These are phyloP conservation scores for Juglanconis juglandina DNA, from an alignment of 2,329 filamentous ascomycete genomes.

Conservation along the genomic window DNA sequence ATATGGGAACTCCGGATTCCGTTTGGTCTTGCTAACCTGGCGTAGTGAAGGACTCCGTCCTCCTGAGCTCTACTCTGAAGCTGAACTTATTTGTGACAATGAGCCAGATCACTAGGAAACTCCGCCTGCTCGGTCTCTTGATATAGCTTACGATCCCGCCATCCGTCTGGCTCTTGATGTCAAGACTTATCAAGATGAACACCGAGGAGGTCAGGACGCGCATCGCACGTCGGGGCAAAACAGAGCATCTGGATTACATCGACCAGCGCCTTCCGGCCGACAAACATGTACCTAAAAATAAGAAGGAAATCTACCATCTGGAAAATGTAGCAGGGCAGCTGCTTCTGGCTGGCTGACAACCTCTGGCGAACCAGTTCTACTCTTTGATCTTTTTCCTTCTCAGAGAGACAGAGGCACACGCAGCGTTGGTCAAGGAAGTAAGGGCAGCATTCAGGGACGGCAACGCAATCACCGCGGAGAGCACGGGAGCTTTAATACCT, in stretches of 20 bases:
- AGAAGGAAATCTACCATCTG: constrained; percentile 13
- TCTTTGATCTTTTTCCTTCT: not conserved
- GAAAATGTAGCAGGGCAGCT: constrained; percentile 13
- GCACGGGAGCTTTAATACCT: constrained; percentile 3
- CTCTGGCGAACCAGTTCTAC: not conserved
- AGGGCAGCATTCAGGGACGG: not conserved
- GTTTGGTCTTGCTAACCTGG: not conserved
- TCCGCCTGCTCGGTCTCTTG: constrained; percentile 5
- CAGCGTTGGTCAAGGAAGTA: not conserved
- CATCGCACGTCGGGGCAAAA: constrained; percentile 16
- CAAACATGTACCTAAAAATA: not conserved
- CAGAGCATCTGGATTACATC: constrained; percentile 23
- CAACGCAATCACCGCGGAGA: not conserved
- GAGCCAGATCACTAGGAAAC: constrained; percentile 4
- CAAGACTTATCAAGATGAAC: constrained; percentile 15
- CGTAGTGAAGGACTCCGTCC: not conserved
- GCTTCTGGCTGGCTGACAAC: not conserved
- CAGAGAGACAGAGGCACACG: not conserved
- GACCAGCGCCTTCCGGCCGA: constrained; percentile 21
- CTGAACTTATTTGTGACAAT: constrained; percentile 11
- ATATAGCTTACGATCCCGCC: constrained; percentile 9
- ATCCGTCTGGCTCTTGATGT: not conserved
- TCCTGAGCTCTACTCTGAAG: not conserved
- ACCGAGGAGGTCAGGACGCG: constrained; percentile 11
- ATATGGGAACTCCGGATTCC: fast-evolving